Percentiles rank a stretch among this genome's conserved stretches.
These are phyloP conservation scores for Poterioochromonas sp. DNA, from an alignment of 352 stramenopile species.

Conservation along the genomic window DNA sequence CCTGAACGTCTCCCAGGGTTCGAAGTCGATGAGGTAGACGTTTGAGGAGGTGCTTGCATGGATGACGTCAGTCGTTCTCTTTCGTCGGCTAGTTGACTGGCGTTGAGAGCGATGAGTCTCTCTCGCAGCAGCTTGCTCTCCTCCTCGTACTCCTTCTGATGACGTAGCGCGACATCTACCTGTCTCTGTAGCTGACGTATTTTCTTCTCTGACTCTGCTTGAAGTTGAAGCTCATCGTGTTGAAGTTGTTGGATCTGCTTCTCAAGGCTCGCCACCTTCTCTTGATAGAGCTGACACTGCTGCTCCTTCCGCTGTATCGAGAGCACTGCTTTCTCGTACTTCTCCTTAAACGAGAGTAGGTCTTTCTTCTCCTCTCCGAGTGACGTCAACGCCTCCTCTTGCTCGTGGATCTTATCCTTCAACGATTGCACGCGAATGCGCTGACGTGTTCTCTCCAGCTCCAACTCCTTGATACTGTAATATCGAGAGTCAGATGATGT, in stretches of 20 bases:
- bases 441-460: background rate
- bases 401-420: background rate
- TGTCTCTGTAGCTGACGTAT: slow-evolving; percentile 10
- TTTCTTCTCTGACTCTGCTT: background rate
- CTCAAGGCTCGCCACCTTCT: background rate
- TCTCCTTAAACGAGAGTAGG: background rate
- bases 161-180: background rate
- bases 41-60: too few species aligned
- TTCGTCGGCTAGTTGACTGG: too few species aligned
- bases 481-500: too few species aligned
- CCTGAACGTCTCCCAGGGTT: too few species aligned
- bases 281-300: too few species aligned
- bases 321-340: background rate
- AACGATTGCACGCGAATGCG: background rate
- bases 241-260: background rate
- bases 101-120: background rate
- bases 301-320: slow-evolving; percentile 1
- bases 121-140: background rate
- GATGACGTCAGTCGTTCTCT: too few species aligned
- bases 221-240: background rate
- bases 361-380: background rate
- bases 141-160: background rate
- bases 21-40: too few species aligned
- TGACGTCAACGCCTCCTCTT: background rate
- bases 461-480: background rate